phyloP scores from a whole-genome alignment of 805 yeast species.

The Starmera caribaea region DNA sequence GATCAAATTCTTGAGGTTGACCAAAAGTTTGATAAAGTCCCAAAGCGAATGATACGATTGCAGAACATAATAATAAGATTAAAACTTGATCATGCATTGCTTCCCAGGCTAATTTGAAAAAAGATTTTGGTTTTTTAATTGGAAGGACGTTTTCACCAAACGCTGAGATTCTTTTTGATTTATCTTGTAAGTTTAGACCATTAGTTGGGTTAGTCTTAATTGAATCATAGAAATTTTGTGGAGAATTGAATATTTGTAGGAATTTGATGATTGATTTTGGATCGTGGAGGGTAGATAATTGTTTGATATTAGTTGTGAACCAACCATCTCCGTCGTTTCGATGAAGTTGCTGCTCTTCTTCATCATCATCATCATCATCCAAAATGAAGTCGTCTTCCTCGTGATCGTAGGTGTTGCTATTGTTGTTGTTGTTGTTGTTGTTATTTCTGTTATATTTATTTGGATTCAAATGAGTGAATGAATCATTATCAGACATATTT shows the following conservation, averaged over 20 bases:
- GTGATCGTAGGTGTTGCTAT: not conserved
- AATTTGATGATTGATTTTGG: slow-evolving; percentile 42
- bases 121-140: slow-evolving; percentile 55
- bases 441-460: not conserved
- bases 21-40: slow-evolving; percentile 93
- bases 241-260: slow-evolving; percentile 7
- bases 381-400: not conserved
- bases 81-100: slow-evolving; percentile 90
- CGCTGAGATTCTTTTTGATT: slow-evolving; percentile 26
- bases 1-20: slow-evolving; percentile 67
- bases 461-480: no score
- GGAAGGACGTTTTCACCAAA: slow-evolving; percentile 75
- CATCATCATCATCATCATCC: no score
- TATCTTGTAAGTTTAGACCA: slow-evolving; percentile 34
- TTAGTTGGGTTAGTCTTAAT: slow-evolving; percentile 26
- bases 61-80: slow-evolving; percentile 76
- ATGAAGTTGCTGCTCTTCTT: no score
- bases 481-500: no score
- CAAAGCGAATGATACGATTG: slow-evolving; percentile 77
- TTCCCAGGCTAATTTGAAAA: slow-evolving; percentile 59
- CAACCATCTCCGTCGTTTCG: no score
- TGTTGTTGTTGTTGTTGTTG: not conserved
- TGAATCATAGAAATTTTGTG: slow-evolving; percentile 15
- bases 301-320: slow-evolving; percentile 12
- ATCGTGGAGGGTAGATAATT: slow-evolving; percentile 44